Base-by-base conservation (phyloP, 1,284 basidiomycete species). In the Retiboletus flavoniger region DNA sequence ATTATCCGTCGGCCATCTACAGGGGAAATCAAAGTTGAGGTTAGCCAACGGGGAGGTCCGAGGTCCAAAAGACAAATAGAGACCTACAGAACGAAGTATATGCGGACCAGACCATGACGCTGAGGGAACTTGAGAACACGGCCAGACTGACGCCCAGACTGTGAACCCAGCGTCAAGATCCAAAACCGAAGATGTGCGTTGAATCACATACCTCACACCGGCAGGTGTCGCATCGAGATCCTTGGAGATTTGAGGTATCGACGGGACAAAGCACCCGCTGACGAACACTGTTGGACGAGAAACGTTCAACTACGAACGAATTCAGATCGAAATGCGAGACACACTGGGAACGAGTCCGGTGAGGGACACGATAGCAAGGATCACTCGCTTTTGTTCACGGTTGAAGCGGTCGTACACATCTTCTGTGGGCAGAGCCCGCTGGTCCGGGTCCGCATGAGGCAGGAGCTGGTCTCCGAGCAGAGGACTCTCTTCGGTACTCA, bases 261-360 rank as follows among this genome's bases (percentile, higher is more conserved):
- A 75, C 0, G 79, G 79, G 10, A 80, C 69, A 60, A 79, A 81
- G 26, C 72, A 73, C 1, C 71, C 72, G 4, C 74, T 68, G 10
- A 78, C 72, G 57, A 82, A 72, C 46, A 77, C 79, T 81, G 62
- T 7, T 28, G 16, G 26, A 53, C 3, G 2, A 36, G 9, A 29
- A 19, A 36, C 19, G 19, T 45, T 36, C 31, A 28, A 29, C 11
- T 5, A 7, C 4, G n/a, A 35, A 41, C 35, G n/a, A 13, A 4
- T 28, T 13, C 3, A 2, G 16, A 29, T 28, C 14, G 31, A 54
- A 38, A 42, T 29, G 42, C 31, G 57, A 42, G 10, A 56, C 62
- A 48, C 32, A 63, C 61, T 59, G 1, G 65, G 68, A 51, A 71
- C 28, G 24, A 69, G 52, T 21, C 57, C 69, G 4, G 55, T 50